Base-by-base conservation (phyloP, 371 early-diverging fungal genomes). In the Chytridiales sp. region DNA sequence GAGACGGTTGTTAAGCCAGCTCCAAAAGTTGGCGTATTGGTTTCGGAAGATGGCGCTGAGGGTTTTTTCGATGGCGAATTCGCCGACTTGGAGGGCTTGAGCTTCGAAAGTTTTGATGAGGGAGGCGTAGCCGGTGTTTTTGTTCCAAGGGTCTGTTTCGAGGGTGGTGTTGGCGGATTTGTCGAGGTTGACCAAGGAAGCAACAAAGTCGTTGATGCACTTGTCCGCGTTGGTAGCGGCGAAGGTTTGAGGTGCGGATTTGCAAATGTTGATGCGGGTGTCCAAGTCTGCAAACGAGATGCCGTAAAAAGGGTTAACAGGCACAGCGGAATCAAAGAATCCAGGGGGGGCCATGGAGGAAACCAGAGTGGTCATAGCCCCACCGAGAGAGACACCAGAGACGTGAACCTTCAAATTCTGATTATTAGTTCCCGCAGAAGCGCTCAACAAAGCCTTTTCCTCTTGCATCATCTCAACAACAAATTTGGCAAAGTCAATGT, bases 391-490 rank as follows among this genome's bases (percentile, higher is more conserved):
- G 26, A 48, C 13, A 19, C 48, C 48, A 29, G 30, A 17, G 29
- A 48, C 48, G 15, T 31, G 17, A 31, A 48, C 48, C 13, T 11
- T 29, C 11, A 48, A 48, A 19, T 48, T 29, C 11, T 15, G 4
- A 31, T 11, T 29, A 29, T 31, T 26, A 8, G 48, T 11, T 5
- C 8, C 30, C 9, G 9, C 9, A n/a, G n/a, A n/a, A n/a, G n/a
- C n/a, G 38, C 15, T 17, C n/a, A n/a, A n/a, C n/a, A 17, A 5
- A 4, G 32, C 15, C 21, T 35, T 21, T 31, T 52, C 53, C 26
- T 52, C 53, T 6, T 22, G 8, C 4, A 52, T 4, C 56, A 56
- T 56, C 15, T 43, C 56, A 35, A 56, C 43, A 26, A 44, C 17
- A 24, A 41, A 43, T 8, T 30, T 9, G 41, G 30, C 44, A 31